Conservation (phyloP, 108 stramenopile species). For the Conticribra guillardii region DNA sequence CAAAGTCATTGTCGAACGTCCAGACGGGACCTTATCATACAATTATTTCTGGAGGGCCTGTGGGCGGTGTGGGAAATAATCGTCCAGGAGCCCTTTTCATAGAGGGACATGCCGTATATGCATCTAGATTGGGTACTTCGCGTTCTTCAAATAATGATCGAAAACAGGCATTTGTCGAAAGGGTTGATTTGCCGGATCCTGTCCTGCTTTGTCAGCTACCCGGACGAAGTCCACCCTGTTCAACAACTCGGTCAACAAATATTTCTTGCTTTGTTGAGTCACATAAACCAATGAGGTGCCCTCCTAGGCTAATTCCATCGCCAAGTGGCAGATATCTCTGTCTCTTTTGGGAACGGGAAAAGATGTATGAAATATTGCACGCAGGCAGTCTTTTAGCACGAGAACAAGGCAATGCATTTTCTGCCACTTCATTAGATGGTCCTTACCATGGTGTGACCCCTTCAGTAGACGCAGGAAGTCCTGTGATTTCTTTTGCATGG, state of each 20-base stretch:
- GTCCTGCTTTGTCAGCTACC: constrained; percentile 34
- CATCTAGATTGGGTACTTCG: constrained; percentile 27
- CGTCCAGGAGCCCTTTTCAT: constrained; percentile 42
- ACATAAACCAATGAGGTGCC: constrained; percentile 38
- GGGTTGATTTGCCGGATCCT: constrained; percentile 36
- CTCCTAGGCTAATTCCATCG: constrained; percentile 63
- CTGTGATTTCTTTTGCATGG: constrained; percentile 80
- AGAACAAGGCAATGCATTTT: constrained; percentile 11
- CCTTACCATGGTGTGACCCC: constrained; percentile 47
- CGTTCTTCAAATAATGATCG: constrained; percentile 15
- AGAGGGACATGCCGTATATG: constrained; percentile 34
- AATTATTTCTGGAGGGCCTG: constrained; percentile 35
- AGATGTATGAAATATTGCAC: constrained; percentile 79
- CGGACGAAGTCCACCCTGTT: constrained; percentile 8
- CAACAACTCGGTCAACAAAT: constrained; percentile 19
- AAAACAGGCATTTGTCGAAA: constrained; percentile 25
- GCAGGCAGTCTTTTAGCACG: constrained; percentile 53
- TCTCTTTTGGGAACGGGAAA: constrained; percentile 70
- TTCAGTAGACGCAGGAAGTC: constrained; percentile 66
- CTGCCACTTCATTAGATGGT: constrained; percentile 43
- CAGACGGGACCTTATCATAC: constrained; percentile 4
- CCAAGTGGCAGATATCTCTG: constrained; percentile 77
- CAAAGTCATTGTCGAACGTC: neutral
- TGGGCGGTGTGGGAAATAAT: constrained; percentile 40
- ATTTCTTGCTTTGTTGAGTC: constrained; percentile 38